Conservation (phyloP, 768 basidiomycete genomes). For the Termitomyces sp. region DNA sequence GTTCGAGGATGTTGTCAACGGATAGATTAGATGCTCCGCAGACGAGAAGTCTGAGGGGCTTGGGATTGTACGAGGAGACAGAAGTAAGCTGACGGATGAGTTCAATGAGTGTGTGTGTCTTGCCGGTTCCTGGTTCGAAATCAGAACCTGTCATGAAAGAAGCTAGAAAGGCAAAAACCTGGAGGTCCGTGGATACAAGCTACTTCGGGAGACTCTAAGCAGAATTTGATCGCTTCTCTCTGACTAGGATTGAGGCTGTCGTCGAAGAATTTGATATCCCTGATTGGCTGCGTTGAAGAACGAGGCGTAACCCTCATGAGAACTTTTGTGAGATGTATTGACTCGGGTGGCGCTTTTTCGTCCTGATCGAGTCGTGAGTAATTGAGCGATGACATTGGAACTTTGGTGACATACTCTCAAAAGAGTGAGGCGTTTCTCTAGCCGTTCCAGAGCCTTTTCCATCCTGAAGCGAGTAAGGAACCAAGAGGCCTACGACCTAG, state of each 20-base stretch:
- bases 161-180: constrained; percentile 38
- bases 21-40: constrained; percentile 95
- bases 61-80: constrained; percentile 40
- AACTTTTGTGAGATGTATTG: constrained; percentile 57
- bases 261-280: constrained; percentile 66
- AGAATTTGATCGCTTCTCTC: constrained; percentile 77
- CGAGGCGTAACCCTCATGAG: constrained; percentile 63
- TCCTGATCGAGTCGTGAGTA: constrained; percentile 19
- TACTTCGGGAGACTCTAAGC: constrained; percentile 75
- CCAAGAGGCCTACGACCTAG: background rate
- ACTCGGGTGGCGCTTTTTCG: constrained; percentile 38
- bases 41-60: constrained; percentile 66
- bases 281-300: constrained; percentile 32
- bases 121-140: constrained; percentile 67
- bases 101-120: constrained; percentile 94
- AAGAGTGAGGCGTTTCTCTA: constrained; percentile 44
- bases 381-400: background rate
- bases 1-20: constrained; percentile 92
- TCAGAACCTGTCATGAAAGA: background rate
- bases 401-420: constrained; percentile 4
- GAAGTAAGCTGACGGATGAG: constrained; percentile 80
- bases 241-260: constrained; percentile 78
- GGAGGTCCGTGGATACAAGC: constrained; percentile 98
- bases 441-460: constrained; percentile 73
- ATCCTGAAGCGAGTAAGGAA: constrained; percentile 48